Evolutionary conservation across 306 rosid genomes (phyloP), one percentile per base, ranked within the genome.

Genomic region (Alnus rubra): DNA sequence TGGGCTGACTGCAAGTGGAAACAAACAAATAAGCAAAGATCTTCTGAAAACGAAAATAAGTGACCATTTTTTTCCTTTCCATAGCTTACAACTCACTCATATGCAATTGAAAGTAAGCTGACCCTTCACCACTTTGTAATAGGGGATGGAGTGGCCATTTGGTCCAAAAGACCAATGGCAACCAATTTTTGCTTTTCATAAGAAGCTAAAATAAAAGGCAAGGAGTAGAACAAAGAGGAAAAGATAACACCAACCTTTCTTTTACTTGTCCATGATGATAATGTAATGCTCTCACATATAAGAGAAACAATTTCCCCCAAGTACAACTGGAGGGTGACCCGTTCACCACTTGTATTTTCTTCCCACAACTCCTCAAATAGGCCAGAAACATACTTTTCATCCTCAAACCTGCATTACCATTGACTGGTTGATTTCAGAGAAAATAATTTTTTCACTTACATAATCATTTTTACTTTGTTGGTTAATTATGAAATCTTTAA

Each of bases 341-440:
- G 92, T 72, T 95, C 98, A 47, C 97, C 92, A 79, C 98, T 95
- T 48, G 97, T 90, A 86, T 86, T 89, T 88, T 92, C 98, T 89
- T 95, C 97, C 98, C 98, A 95, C 81, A 95, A 85, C 86, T 92
- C 98, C 88, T 95, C 97, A 82, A 91, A 92, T 75, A 84, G 73
- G 70, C 88, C 87, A 63, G 96, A 92, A 80, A 95, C 89, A 81
- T 56, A 62, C 80, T 91, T 89, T 78, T 95, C 98, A 81, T 91
- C 97, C 51, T 92, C 97, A 69, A 95, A 95, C 71, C 98, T 95
- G 87, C 83, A 80, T 35, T 59, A 48, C 19, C 82, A 45, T 23
- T 59, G 52, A 19, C 71, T 77, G 2, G 54, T 63, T 28, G 42
- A 13, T 63, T 77, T 51, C 74, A 64, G 77, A 30, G 42, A 12